Conservation (phyloP, 805 yeast genomes). For the Sugiyamaella marilandica region DNA sequence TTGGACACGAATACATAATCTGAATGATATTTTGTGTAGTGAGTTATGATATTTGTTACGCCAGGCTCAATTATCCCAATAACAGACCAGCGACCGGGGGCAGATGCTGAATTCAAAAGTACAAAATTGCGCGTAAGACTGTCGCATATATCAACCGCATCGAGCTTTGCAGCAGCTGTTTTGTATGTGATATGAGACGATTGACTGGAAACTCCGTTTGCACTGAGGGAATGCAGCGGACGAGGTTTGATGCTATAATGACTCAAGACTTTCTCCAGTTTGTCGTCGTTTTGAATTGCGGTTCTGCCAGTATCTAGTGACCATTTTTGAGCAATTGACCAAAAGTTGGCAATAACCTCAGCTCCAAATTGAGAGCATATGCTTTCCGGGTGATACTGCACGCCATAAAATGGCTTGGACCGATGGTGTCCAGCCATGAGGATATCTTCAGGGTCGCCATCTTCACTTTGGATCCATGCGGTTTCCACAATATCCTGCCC, state of each 20-base stretch:
- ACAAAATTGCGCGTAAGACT: slow-evolving; percentile 45
- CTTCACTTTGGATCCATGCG: slow-evolving; percentile 39
- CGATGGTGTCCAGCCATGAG: slow-evolving; percentile 78
- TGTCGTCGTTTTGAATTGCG: background rate
- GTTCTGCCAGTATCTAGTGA: slow-evolving; percentile 23
- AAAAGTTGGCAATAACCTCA: slow-evolving; percentile 57
- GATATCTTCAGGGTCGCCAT: slow-evolving; percentile 38
- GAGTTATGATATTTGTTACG: slow-evolving; percentile 18
- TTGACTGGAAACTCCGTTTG: slow-evolving; percentile 1
- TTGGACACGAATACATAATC: slow-evolving; percentile 16
- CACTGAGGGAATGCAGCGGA: slow-evolving; percentile 17
- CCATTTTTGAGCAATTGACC: slow-evolving; percentile 41
- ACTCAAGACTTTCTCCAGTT: background rate
- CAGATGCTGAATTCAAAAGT: slow-evolving; percentile 69
- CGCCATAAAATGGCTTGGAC: slow-evolving; percentile 73
- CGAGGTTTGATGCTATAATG: slow-evolving; percentile 22
- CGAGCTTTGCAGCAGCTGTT: slow-evolving; percentile 1
- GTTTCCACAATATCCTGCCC: slow-evolving; percentile 34
- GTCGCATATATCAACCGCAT: slow-evolving; percentile 52
- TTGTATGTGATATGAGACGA: slow-evolving; percentile 3
- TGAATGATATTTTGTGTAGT: slow-evolving; percentile 17
- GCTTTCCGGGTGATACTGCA: slow-evolving; percentile 97
- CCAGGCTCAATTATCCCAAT: slow-evolving; percentile 50
- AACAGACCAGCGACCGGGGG: slow-evolving; percentile 85
- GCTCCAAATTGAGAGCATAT: slow-evolving; percentile 73